phyloP scores from a whole-genome alignment of 768 basidiomycete species.

The Cyclocybe cylindracea region DNA sequence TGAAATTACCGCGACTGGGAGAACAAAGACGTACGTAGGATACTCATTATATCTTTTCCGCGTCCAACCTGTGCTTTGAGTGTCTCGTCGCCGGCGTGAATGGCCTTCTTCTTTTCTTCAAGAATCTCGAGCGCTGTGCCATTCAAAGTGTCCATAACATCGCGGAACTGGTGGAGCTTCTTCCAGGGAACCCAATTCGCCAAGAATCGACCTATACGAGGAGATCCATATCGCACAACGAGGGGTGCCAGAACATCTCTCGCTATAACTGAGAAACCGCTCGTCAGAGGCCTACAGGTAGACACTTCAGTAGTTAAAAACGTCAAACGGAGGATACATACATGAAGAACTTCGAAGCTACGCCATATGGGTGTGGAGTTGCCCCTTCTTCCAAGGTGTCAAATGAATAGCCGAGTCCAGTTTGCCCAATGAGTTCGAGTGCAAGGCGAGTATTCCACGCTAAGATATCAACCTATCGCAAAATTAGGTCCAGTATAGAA shows the following conservation, averaged over 20 bases:
- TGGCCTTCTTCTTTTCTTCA: slow-evolving; percentile 33
- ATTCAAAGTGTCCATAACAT: slow-evolving; percentile 36
- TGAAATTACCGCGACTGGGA: not conserved
- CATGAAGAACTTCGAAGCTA: slow-evolving; percentile 30
- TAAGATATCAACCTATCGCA: slow-evolving; percentile 32
- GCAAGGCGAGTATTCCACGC: slow-evolving; percentile 44
- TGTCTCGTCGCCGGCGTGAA: slow-evolving; percentile 33
- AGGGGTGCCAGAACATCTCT: slow-evolving; percentile 14
- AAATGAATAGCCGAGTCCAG: slow-evolving; percentile 46
- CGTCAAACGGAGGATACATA: slow-evolving; percentile 12
- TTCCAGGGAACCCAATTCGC: slow-evolving; percentile 32
- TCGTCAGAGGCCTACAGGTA: slow-evolving; percentile 10
- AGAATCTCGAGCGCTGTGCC: slow-evolving; percentile 35
- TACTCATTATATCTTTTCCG: slow-evolving; percentile 50
- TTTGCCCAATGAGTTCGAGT: slow-evolving; percentile 51
- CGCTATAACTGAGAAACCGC: not conserved
- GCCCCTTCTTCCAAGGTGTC: slow-evolving; percentile 36
- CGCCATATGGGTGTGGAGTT: slow-evolving; percentile 29
- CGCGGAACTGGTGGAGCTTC: slow-evolving; percentile 27
- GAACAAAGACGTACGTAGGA: slow-evolving; percentile 27
- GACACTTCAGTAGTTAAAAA: not conserved
- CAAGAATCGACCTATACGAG: slow-evolving; percentile 32
- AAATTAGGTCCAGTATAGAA: not conserved
- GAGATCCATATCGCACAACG: slow-evolving; percentile 23
- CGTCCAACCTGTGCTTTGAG: slow-evolving; percentile 32